phyloP scores from a whole-genome alignment of 768 basidiomycete species.

The Suillus variegatus region DNA sequence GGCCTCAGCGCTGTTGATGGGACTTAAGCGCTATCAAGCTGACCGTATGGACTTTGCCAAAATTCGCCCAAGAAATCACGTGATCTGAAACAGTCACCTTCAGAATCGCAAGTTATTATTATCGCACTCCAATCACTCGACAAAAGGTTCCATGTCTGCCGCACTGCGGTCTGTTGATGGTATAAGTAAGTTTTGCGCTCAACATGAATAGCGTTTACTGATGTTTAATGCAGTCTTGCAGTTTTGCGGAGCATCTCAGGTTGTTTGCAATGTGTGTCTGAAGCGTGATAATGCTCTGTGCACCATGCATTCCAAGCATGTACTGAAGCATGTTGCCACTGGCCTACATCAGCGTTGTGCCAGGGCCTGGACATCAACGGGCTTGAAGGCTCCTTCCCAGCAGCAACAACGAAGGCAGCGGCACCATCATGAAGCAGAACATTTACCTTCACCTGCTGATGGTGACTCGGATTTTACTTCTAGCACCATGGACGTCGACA shows the following conservation, averaged over 20 bases:
- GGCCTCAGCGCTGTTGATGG: not conserved
- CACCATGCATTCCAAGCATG: not conserved
- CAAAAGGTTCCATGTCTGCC: not conserved
- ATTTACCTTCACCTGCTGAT: not conserved
- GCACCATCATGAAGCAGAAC: not conserved
- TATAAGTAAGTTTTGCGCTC: not conserved
- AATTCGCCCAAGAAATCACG: not conserved
- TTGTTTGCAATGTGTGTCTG: not conserved
- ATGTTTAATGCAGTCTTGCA: constrained; percentile 1
- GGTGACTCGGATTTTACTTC: not conserved
- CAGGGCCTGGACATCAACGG: not conserved
- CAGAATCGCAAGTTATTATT: not conserved
- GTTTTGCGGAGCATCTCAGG: not conserved
- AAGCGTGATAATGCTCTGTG: not conserved
- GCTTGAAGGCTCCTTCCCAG: not conserved
- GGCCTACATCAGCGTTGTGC: not conserved
- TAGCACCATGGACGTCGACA: not conserved
- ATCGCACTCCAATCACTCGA: not conserved
- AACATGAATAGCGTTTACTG: not conserved
- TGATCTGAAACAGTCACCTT: not conserved
- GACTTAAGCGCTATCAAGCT: no score
- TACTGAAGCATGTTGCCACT: not conserved
- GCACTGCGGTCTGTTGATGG: not conserved
- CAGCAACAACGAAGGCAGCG: not conserved
- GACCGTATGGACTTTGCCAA: not conserved